Evolutionary conservation across 352 stramenopile genomes (phyloP).

Genomic region (Pythium coloratum): DNA sequence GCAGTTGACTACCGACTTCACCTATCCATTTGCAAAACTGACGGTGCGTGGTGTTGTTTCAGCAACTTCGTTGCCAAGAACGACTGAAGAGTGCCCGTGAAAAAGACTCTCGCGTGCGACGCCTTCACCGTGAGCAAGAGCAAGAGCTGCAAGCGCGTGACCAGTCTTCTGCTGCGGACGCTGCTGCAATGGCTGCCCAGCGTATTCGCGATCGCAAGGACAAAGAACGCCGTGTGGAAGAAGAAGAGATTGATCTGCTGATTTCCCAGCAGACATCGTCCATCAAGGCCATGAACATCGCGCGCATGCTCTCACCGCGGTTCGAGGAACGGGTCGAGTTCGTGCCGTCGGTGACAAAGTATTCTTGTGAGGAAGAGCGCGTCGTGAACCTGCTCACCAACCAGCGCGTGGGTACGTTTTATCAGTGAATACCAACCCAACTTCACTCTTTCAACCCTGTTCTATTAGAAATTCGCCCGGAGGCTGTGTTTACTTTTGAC

Average conservation of each 20-base stretch:
- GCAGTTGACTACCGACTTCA: not conserved
- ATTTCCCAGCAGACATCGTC: constrained; percentile 74
- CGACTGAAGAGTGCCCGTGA: constrained; percentile 44
- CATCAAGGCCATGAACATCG: constrained; percentile 82
- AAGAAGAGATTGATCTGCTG: constrained; percentile 57
- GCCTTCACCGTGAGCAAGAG: constrained; percentile 31
- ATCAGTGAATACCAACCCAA: constrained; percentile 38
- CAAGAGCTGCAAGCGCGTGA: constrained; percentile 37
- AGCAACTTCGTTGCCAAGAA: constrained; percentile 57
- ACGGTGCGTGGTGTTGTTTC: not conserved
- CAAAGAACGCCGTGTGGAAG: constrained; percentile 40
- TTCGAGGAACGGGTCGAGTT: constrained; percentile 68
- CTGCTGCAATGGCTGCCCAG: constrained; percentile 40
- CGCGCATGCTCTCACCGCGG: constrained; percentile 69
- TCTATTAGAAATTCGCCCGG: constrained; percentile 49
- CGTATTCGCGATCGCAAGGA: constrained; percentile 54
- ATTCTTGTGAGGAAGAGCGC: constrained; percentile 60
- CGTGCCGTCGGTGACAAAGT: constrained; percentile 42
- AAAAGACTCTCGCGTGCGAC: constrained; percentile 32
- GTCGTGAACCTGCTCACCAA: constrained; percentile 60
- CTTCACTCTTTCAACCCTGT: not conserved
- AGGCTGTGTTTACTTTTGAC: constrained; percentile 53
- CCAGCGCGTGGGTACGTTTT: constrained; percentile 59
- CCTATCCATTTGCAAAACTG: not conserved
- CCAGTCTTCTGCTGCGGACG: constrained; percentile 32